A percentile compares a stretch with the other conserved stretches of the same genome.
Evolutionary conservation across 2,329 filamentous ascomycete genomes (phyloP).

Genomic region (Xylaria polymorpha): DNA sequence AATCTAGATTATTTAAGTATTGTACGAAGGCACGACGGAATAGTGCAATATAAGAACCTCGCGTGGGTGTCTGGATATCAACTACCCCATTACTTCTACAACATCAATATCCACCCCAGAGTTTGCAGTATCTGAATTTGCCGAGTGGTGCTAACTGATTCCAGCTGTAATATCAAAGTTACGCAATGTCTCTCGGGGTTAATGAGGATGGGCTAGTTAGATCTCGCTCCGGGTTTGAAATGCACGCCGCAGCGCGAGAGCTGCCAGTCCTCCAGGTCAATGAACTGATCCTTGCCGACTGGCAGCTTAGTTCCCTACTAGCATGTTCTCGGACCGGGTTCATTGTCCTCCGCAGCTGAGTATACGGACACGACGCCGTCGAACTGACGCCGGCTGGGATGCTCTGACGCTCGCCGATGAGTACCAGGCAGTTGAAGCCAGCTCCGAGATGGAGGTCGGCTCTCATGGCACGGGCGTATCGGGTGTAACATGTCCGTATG

Average conservation of each 20-base stretch:
- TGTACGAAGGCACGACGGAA: too few relatives aligned
- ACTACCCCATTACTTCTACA: too few relatives aligned
- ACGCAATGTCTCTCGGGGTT: too few relatives aligned
- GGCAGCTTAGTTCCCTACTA: background rate
- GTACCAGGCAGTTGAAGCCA: too few relatives aligned
- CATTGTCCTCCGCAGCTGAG: background rate
- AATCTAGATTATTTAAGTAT: background rate
- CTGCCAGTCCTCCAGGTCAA: background rate
- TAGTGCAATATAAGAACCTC: too few relatives aligned
- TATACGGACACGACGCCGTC: background rate
- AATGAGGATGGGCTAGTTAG: too few relatives aligned
- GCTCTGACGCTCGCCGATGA: background rate
- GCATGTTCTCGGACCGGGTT: background rate
- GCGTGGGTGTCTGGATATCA: too few relatives aligned
- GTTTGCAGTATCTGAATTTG: background rate
- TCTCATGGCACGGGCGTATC: background rate
- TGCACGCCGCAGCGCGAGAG: background rate
- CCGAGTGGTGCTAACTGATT: background rate
- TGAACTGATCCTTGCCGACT: background rate
- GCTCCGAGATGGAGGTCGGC: background rate
- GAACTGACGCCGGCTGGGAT: background rate
- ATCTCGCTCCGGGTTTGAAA: background rate
- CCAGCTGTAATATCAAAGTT: background rate
- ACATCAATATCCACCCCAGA: too few relatives aligned
- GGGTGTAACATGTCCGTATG: background rate